Evolutionary conservation across 768 basidiomycete genomes (phyloP).

Genomic region (Boletus vinaceobasis): DNA sequence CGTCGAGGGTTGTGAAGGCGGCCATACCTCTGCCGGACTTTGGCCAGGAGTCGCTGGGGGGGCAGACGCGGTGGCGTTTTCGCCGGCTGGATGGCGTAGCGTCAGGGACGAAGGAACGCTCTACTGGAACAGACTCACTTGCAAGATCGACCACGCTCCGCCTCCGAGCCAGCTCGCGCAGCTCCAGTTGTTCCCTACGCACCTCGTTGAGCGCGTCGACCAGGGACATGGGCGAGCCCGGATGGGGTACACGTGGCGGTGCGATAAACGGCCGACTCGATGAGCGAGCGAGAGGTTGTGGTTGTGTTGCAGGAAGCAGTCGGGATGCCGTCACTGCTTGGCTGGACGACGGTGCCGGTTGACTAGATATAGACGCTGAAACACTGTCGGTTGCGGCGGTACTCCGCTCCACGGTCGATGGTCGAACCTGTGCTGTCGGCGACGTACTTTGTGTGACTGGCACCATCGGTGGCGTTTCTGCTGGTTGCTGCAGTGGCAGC

Average conservation of each 20-base stretch:
- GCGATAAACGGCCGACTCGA: slow-evolving; percentile 15
- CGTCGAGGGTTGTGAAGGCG: background rate
- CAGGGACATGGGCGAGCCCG: slow-evolving; percentile 14
- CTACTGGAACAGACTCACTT: background rate
- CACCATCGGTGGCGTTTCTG: background rate
- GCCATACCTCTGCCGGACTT: background rate
- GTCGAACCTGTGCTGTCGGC: background rate
- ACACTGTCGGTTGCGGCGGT: background rate
- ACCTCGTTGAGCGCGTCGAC: slow-evolving; percentile 22
- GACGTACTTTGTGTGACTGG: background rate
- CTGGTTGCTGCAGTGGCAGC: background rate
- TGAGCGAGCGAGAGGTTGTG: background rate
- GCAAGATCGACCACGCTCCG: background rate
- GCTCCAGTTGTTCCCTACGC: slow-evolving; percentile 8
- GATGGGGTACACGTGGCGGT: slow-evolving; percentile 22
- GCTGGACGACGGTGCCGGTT: background rate
- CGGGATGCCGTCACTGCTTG: background rate
- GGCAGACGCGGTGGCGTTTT: background rate
- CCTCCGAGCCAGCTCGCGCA: background rate
- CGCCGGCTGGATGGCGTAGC: background rate
- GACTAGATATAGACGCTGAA: background rate
- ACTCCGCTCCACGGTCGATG: background rate
- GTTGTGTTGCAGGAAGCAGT: slow-evolving; percentile 1
- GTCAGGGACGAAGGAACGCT: background rate
- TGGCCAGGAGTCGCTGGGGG: background rate